phyloP scores from a whole-genome alignment of 1,284 basidiomycete species.

The Naganishia sp. region DNA sequence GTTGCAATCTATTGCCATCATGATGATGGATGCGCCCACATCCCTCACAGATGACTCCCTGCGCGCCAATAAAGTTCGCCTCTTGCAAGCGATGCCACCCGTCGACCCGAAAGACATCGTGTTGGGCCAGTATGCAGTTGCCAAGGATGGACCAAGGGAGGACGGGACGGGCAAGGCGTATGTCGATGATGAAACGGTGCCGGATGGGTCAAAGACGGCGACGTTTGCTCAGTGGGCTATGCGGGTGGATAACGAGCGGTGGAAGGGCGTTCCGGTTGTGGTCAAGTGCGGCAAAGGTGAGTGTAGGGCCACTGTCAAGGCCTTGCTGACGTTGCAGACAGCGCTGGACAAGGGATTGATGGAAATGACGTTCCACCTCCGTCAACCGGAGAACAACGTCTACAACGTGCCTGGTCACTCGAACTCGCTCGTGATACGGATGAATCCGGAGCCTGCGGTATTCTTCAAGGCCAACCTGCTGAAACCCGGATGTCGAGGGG shows the following conservation, averaged over 20 bases:
- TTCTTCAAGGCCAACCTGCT: conserved; percentile 30
- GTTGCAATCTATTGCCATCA: conserved; percentile 47
- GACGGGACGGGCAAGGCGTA: conserved; percentile 44
- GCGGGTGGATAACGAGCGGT: conserved; percentile 34
- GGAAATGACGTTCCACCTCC: conserved; percentile 31
- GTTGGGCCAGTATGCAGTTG: conserved; percentile 47
- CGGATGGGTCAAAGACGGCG: conserved; percentile 48
- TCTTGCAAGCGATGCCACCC: conserved; percentile 46
- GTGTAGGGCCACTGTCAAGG: not conserved
- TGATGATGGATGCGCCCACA: conserved; percentile 49
- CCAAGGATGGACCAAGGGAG: conserved; percentile 31
- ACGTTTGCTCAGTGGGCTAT: conserved; percentile 49
- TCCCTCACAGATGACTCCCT: conserved; percentile 48
- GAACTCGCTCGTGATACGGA: conserved; percentile 29
- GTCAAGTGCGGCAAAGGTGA: conserved; percentile 34
- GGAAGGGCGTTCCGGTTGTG: conserved; percentile 33
- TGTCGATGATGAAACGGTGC: conserved; percentile 53
- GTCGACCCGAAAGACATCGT: conserved; percentile 45
- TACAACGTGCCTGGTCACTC: conserved; percentile 8
- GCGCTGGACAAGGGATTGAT: conserved; percentile 30
- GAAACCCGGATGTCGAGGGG: conserved; percentile 16
- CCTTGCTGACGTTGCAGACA: not conserved
- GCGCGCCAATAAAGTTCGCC: conserved; percentile 45
- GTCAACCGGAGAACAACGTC: conserved; percentile 19
- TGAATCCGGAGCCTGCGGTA: conserved; percentile 32